Conservation (phyloP, 139 green algal genomes). For the Pleodorina starrii region DNA sequence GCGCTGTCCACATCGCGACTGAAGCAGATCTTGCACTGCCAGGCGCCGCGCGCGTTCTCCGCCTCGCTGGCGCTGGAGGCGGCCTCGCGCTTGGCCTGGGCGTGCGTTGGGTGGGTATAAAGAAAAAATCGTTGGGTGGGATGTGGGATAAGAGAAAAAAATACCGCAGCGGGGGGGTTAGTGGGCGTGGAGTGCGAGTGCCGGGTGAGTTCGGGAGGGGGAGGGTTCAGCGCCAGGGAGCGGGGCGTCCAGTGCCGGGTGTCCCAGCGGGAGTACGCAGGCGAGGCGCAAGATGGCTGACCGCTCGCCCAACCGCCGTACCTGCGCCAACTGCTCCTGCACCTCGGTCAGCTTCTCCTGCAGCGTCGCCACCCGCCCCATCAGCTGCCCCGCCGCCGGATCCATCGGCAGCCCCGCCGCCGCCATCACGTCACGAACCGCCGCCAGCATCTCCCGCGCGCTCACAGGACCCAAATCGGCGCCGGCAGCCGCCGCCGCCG, state of each 20-base stretch:
- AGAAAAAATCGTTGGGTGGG: no score
- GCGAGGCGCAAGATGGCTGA: no score
- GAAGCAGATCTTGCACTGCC: slow-evolving; percentile 78
- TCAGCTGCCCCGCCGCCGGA: slow-evolving; percentile 62
- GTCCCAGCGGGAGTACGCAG: no score
- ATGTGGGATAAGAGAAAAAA: no score
- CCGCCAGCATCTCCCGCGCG: slow-evolving; percentile 63
- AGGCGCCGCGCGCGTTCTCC: slow-evolving; percentile 23
- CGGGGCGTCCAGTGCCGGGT: no score
- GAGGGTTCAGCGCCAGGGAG: no score
- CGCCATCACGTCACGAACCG: slow-evolving; percentile 76
- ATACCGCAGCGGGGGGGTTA: no score
- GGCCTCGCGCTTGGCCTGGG: slow-evolving; percentile 13
- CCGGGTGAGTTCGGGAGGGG: no score
- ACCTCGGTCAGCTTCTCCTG: slow-evolving; percentile 55
- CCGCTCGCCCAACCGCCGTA: not conserved
- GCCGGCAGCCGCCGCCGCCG: not conserved
- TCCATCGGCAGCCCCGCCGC: slow-evolving; percentile 76
- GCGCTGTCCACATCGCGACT: slow-evolving; percentile 61
- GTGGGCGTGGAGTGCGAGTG: no score
- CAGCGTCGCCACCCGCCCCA: slow-evolving; percentile 62
- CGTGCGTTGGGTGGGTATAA: no score
- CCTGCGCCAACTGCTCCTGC: slow-evolving; percentile 15
- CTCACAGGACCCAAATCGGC: slow-evolving; percentile 16
- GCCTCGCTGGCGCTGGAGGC: not conserved